Base-by-base conservation (phyloP, 208 protist species). In the Acanthamoeba quina region DNA sequence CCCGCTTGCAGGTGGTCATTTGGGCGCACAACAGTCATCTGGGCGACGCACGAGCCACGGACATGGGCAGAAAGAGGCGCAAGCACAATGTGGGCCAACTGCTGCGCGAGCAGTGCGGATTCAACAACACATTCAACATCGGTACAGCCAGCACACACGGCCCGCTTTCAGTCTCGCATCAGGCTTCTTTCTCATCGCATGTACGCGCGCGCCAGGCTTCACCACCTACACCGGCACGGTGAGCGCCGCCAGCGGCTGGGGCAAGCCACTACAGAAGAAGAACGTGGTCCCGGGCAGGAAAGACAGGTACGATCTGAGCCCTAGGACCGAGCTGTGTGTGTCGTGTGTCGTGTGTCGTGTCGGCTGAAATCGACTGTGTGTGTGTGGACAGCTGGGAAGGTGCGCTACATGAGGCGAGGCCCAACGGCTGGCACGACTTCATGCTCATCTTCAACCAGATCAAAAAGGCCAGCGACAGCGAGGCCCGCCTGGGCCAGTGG, bases 1-100 rank as follows among this genome's bases (percentile, higher is more conserved):
- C 68, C 31, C 68, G 10, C 13, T 49, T 76, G 68, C n/a, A 62
- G 49, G 60, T 95, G 56, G 49, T 95, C 3, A 86, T 86, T 17
- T 95, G 90, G 90, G 94, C 94, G 66, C 94, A 95, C 34, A 95
- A 95, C 90, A 83, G 58, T 44, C 94, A 95, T 49, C 60, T 94
- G 62, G 94, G 94, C 13, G 90, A 95, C 54, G 88, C 90, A 19
- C 64, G 52, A 2, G 56, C 72, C 21, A 95, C 88, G n/a, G 37
- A 60, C n/a, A 86, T 86, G 78, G 78, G 78, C 49, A n/a, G 78
- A 31, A 29, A 44, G 29, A 58, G 78, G 41, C 70, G 49, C 52
- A 78, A 93, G 68, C 49, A 68, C 62, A 83, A 93, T 19, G 90
- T 68, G 52, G 56, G 56, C 26, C 47, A 68, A 29, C 44, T 83